Conservation (phyloP, 2,329 filamentous ascomycete genomes). For the Fusarium sp. region DNA sequence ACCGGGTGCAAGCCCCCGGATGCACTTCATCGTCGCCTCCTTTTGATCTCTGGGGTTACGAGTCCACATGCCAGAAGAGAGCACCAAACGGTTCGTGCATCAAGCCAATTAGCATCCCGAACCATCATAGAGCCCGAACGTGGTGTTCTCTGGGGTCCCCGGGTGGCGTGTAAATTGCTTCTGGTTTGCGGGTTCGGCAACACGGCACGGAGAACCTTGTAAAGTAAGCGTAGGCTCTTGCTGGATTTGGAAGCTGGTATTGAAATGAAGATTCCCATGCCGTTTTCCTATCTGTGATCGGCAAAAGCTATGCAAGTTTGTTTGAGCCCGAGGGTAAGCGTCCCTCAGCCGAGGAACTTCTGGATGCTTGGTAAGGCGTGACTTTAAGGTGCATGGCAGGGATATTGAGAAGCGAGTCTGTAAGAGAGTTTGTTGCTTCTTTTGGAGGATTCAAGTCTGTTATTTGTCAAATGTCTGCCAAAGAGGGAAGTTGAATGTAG, state of each 20-base stretch:
- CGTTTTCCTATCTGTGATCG: background rate
- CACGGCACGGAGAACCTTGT: background rate
- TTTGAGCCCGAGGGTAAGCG: background rate
- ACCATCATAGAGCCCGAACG: background rate
- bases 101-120: conserved; percentile 16
- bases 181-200: background rate
- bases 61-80: background rate
- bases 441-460: background rate
- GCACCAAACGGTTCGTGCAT: background rate
- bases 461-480: background rate
- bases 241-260: background rate
- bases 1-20: conserved; percentile 7
- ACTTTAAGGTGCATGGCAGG: background rate
- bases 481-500: background rate
- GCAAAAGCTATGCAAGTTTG: background rate
- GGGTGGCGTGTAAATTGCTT: background rate
- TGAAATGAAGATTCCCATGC: background rate
- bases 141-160: background rate
- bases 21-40: background rate
- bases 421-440: background rate
- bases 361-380: background rate
- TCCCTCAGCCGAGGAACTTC: background rate
- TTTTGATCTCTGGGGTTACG: background rate
- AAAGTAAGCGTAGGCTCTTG: background rate
- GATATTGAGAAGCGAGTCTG: background rate